Evolutionary conservation across 495 filamentous ascomycete species (phyloP).

Genomic region (Amorphotheca resinae): DNA sequence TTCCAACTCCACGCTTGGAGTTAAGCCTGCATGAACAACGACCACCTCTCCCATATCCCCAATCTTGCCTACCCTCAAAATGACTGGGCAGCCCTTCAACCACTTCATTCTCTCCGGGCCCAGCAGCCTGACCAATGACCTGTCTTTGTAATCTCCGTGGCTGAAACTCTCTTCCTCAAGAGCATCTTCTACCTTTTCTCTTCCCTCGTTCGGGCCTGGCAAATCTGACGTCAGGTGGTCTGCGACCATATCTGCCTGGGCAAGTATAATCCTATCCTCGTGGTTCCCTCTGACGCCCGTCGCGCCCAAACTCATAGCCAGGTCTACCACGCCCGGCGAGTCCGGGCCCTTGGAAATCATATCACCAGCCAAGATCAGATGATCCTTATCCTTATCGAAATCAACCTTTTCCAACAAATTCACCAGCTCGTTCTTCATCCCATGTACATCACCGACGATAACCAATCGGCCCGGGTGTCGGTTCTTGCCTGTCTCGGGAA

Average conservation of each 20-base stretch:
- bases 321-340: slow-evolving; percentile 62
- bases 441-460: slow-evolving; percentile 84
- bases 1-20: slow-evolving; percentile 57
- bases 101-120: slow-evolving; percentile 53
- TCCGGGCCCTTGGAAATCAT: slow-evolving; percentile 83
- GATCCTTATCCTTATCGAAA: slow-evolving; percentile 52
- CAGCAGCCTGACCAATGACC: slow-evolving; percentile 35
- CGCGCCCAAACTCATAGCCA: slow-evolving; percentile 55
- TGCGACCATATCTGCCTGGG: slow-evolving; percentile 21
- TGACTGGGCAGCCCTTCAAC: slow-evolving; percentile 59
- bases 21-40: slow-evolving; percentile 76
- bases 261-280: slow-evolving; percentile 65
- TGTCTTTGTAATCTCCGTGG: slow-evolving; percentile 25
- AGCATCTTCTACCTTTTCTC: slow-evolving; percentile 7
- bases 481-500: slow-evolving; percentile 23
- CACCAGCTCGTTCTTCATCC: slow-evolving; percentile 55
- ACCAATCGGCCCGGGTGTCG: slow-evolving; percentile 34
- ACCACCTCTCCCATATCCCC: slow-evolving; percentile 44
- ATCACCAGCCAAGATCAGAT: slow-evolving; percentile 74
- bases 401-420: slow-evolving; percentile 52
- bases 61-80: slow-evolving; percentile 55
- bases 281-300: slow-evolving; percentile 86
- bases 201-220: slow-evolving; percentile 7
- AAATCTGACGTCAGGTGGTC: slow-evolving; percentile 25
- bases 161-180: slow-evolving; percentile 20